Evolutionary conservation across 768 basidiomycete species (phyloP), one percentile per base, ranked within the genome.

Genomic region (Pluteus cervinus): DNA sequence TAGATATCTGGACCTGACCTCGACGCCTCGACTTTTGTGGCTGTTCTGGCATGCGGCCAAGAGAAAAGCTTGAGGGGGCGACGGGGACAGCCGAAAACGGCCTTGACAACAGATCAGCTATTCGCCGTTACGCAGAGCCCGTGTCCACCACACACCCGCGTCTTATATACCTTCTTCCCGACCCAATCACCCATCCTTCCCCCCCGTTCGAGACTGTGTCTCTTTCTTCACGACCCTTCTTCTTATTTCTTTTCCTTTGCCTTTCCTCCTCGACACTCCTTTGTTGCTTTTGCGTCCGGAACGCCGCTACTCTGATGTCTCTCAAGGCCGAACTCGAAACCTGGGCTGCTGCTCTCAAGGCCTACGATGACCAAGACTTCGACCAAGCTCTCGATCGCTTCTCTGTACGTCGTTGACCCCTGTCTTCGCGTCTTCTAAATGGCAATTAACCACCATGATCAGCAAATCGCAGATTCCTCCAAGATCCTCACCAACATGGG

Each of bases 401-500:
- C 62, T 69, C 76, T 9, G 82, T 85, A 47, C 41, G 81, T 63
- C 32, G 16, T 17, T n/a, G 14, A 24, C 2, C 40, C 31, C 33
- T 41, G 28, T 18, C 33, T 44, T 11, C 9, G 23, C 11, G 21
- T 11, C 7, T 11, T 18, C 7, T 5, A 24, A 26, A 29, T 17
- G 12, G 35, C 39, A 33, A 22, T 36, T 24, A 40, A 47, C 47
- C 11, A 44, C 45, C 16, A 24, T 26, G 36, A 25, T 31, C 49
- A 86, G 78, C 61, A 63, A 28, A 94, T 96, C 49, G 83, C 81
- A 2, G 86, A 91, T 54, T 82, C 80, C 15, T 88, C 87, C 43
- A 91, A 91, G 66, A 88, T 96, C 51, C 74, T 86, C 42, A 86
- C 86, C 31, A 96, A 96, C 56, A 87, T 96, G 66, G 93, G 87